phyloP scores from a whole-genome alignment of 768 basidiomycete species.

The Clitopilus hobsonii region DNA sequence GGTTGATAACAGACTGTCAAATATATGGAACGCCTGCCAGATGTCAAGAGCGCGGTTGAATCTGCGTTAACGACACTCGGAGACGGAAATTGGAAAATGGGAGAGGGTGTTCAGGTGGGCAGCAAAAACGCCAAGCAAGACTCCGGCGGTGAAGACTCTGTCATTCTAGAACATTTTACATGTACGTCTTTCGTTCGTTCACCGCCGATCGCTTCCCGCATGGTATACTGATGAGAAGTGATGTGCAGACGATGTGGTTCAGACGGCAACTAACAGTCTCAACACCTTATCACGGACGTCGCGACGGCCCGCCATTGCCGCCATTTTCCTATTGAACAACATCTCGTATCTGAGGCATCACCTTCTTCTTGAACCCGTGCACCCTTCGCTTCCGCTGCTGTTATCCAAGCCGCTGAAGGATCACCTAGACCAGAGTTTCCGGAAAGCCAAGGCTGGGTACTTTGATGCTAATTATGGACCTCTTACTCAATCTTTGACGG shows the following conservation, averaged over 20 bases:
- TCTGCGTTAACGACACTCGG: conserved; percentile 67
- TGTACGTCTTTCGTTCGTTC: conserved; percentile 38
- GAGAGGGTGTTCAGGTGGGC: conserved; percentile 67
- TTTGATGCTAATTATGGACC: conserved; percentile 82
- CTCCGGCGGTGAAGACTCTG: conserved; percentile 52
- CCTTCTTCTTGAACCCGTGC: conserved; percentile 47
- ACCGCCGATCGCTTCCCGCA: not conserved
- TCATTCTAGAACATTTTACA: conserved; percentile 70
- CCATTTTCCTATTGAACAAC: conserved; percentile 81
- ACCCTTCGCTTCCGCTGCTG: conserved; percentile 41
- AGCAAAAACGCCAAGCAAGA: conserved; percentile 35
- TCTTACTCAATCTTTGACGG: conserved; percentile 62
- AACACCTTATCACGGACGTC: conserved; percentile 58
- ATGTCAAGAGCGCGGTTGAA: conserved; percentile 63
- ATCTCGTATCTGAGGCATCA: conserved; percentile 62
- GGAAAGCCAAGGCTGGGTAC: conserved; percentile 80
- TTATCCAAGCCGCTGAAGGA: conserved; percentile 62
- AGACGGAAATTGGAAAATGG: conserved; percentile 92
- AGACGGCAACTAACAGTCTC: conserved; percentile 55
- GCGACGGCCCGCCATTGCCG: conserved; percentile 58
- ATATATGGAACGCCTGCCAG: conserved; percentile 67
- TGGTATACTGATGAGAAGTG: not conserved
- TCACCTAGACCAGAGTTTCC: conserved; percentile 61
- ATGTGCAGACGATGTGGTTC: conserved; percentile 66
- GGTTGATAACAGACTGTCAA: conserved; percentile 45